A percentile compares a stretch with the other conserved stretches of the same genome.
phyloP scores from a whole-genome alignment of 352 stramenopile species.

The Pilasporangium apinafurcum region DNA sequence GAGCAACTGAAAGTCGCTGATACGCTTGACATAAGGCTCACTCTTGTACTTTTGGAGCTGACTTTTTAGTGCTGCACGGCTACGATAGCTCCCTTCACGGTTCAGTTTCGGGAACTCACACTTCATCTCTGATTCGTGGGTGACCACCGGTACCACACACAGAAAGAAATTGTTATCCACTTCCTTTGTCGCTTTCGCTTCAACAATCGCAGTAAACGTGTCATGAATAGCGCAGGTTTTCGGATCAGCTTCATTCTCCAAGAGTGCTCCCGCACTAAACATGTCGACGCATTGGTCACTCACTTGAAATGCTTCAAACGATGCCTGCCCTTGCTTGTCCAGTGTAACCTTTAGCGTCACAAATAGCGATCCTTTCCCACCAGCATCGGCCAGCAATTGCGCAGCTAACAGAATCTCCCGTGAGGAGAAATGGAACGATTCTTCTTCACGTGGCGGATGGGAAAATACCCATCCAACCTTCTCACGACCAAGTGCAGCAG shows the following conservation, averaged over 20 bases:
- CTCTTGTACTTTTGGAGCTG: constrained; percentile 78
- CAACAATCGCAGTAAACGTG: constrained; percentile 97
- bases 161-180: constrained; percentile 99
- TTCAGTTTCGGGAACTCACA: constrained; percentile 93
- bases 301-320: constrained; percentile 96
- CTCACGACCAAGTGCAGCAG: constrained; percentile 80
- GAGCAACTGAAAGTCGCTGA: constrained; percentile 96
- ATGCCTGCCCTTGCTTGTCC: constrained; percentile 90
- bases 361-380: constrained; percentile 92
- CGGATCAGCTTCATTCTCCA: constrained; percentile 85
- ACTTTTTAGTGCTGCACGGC: constrained; percentile 88
- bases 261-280: constrained; percentile 92
- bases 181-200: constrained; percentile 88
- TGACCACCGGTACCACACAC: constrained; percentile 93
- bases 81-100: constrained; percentile 76
- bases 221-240: constrained; percentile 91
- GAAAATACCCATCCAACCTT: constrained; percentile 98
- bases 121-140: constrained; percentile 91
- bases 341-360: constrained; percentile 95
- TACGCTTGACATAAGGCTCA: constrained; percentile 80
- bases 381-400: constrained; percentile 93
- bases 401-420: constrained; percentile 91
- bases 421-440: constrained; percentile 92
- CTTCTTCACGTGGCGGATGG: constrained; percentile 92
- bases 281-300: constrained; percentile 98